Conservation (phyloP, 768 basidiomycete species). For the Tricholoma furcatifolium region DNA sequence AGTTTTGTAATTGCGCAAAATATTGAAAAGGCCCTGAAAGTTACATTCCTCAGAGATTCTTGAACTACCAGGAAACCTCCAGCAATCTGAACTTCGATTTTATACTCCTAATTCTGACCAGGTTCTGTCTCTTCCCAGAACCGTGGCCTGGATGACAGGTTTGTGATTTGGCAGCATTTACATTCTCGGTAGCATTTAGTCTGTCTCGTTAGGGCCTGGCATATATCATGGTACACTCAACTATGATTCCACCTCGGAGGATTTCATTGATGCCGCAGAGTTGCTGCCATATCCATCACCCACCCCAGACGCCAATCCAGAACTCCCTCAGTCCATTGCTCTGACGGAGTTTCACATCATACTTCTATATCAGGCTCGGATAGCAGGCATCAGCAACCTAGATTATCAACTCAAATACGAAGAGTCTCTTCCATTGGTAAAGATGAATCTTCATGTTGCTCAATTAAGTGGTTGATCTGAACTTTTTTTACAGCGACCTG, state of each 20-base stretch:
- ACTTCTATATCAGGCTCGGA: slow-evolving; percentile 74
- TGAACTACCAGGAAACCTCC: slow-evolving; percentile 80
- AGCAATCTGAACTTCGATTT: slow-evolving; percentile 78
- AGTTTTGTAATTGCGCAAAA: slow-evolving; percentile 12
- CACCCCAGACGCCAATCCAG: slow-evolving; percentile 27
- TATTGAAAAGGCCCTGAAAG: not conserved
- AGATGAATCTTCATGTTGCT: slow-evolving; percentile 20
- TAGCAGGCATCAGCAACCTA: slow-evolving; percentile 75
- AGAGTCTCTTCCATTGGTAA: slow-evolving; percentile 77
- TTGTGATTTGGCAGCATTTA: slow-evolving; percentile 15
- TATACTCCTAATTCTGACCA: slow-evolving; percentile 72
- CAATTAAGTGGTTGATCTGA: not conserved
- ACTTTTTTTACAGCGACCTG: slow-evolving; percentile 56
- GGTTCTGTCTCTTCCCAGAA: slow-evolving; percentile 65
- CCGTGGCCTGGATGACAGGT: slow-evolving; percentile 93
- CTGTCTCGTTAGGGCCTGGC: slow-evolving; percentile 64
- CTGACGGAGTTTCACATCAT: slow-evolving; percentile 94
- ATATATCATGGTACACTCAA: slow-evolving; percentile 84
- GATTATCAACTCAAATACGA: slow-evolving; percentile 84
- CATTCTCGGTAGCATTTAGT: slow-evolving; percentile 2
- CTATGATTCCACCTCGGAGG: slow-evolving; percentile 66
- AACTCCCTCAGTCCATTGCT: slow-evolving; percentile 71
- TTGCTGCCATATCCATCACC: slow-evolving; percentile 73
- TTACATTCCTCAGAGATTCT: slow-evolving; percentile 68
- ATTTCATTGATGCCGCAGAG: slow-evolving; percentile 74